Base-by-base conservation (phyloP, 2,329 filamentous ascomycete species). In the Pseudocercospora eumusae region DNA sequence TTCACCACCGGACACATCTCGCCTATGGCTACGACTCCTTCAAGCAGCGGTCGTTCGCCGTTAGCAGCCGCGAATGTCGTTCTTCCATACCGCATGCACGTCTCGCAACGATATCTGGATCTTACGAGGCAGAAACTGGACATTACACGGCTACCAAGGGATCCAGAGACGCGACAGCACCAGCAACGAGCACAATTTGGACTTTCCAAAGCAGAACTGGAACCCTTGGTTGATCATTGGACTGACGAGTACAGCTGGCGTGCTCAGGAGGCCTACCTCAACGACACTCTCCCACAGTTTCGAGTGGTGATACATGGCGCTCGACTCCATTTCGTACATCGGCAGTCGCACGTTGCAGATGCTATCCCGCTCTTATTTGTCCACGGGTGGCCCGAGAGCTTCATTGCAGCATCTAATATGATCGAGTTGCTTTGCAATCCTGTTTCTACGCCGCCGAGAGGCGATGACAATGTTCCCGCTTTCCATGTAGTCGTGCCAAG, bases 401-500 rank as follows among this genome's bases (percentile, higher is more conserved):
- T 88, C 67, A 75, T 89, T 40, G 84, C 85, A 4, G 77, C 88
- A 18, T 76, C 79, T 8, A 82, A 85, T 28, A 77, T 88, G 60
- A 77, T 88, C 57, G 76, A 81, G 28, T 76, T 78, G 4, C 77
- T 89, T 47, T 83, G 82, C 3, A 77, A 85, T 21, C 85, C 86
- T 1, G 75, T 82, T 9, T 80, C 74, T 72, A 75, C 67, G 68
- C 73, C 58, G n/a, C 68, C 70, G 4, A 40, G 60, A 42, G 68
- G 65, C 13, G 62, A 66, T 33, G 64, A 70, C 13, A 61, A 68
- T 20, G 68, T 70, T 4, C 69, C 84, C 62, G 80, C 85, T 0
- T 90, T 90, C 68, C 85, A 90, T 69, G 71, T 90, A n/a, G 81
- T 90, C 20, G 83, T 85, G 20, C 87, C 88, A 0, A 86, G 84